These are phyloP conservation scores for Anethum foeniculum DNA, from an alignment of 140 eudicot genomes.

Conservation along the genomic window DNA sequence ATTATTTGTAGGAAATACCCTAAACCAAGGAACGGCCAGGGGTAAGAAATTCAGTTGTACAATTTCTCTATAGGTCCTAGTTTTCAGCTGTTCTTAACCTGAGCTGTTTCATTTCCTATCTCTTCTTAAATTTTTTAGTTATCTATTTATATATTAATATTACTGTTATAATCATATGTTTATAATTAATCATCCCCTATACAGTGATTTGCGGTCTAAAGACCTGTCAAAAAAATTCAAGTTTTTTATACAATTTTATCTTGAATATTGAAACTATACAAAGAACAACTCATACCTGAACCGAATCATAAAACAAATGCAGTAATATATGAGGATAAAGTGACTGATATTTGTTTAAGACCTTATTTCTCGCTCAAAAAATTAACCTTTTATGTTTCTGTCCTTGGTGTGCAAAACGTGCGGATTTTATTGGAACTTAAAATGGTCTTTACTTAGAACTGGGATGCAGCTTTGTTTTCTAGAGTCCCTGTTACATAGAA, in stretches of 20 bases:
- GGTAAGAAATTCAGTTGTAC: constrained; percentile 23
- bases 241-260: not conserved
- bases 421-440: not conserved
- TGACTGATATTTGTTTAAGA: not conserved
- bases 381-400: not conserved
- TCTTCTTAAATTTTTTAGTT: not conserved
- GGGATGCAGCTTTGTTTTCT: not conserved
- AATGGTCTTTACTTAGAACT: not conserved
- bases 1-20: constrained; percentile 63
- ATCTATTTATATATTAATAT: not conserved
- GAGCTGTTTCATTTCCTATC: not conserved
- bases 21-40: constrained; percentile 91
- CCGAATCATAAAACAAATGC: not conserved
- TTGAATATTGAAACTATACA: not conserved
- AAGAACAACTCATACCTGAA: not conserved
- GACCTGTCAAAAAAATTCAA: not conserved
- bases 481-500: not conserved
- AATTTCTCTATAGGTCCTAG: not conserved
- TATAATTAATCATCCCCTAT: not conserved
- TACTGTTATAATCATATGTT: not conserved
- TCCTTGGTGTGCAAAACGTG: not conserved
- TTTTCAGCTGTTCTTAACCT: not conserved
- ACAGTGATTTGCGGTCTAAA: not conserved
- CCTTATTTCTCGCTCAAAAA: not conserved
- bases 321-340: not conserved